Base-by-base conservation (phyloP, 2,329 filamentous ascomycete species). In the Diaporthe longicolla region DNA sequence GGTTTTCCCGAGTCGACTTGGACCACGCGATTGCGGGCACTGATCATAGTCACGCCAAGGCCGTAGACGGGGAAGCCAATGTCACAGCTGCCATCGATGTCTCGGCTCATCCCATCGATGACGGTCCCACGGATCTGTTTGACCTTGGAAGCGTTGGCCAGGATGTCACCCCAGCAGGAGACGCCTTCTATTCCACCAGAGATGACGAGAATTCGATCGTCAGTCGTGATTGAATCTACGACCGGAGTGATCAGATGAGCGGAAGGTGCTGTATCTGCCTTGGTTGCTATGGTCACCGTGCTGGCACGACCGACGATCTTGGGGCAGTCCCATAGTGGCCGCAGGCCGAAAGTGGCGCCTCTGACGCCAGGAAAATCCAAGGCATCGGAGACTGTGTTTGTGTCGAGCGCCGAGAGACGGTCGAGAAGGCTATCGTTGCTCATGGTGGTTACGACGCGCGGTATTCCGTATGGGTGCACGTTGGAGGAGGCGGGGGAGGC, bases 371-470 rank as follows among this genome's bases (percentile, higher is more conserved):
- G 35, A 19, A 61, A 40, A 15, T 61, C 57, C 35, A 61, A 26
- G 57, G 57, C 57, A 43, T 61, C 57, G n/a, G 57, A 61, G 6
- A 61, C 57, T n/a, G 57, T 61, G 13, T 43, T 61, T n/a, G 57
- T 61, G 37, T 61, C 57, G n/a, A 61, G 57, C n/a, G 35, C 35
- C 35, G 11, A 61, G 17, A 61, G 35, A 61, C 57, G 57, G 13
- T 61, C 57, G 3, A 61, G 57, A 43, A 26, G 6, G 11, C 4
- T 19, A 26, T 7, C 13, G 13, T 43, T 26, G 35, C 57, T 26
- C 57, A 61, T 61, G 57, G 15, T 43, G n/a, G n/a, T n/a, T n/a
- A n/a, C n/a, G n/a, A n/a, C n/a, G n/a, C n/a, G n/a, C n/a, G n/a
- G n/a, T n/a, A n/a, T n/a, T n/a, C n/a, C n/a, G n/a, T n/a, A n/a